Evolutionary conservation across 106 monocot genomes (phyloP), one percentile per base, ranked within the genome.

Genomic region (Platanthera zijinensis): DNA sequence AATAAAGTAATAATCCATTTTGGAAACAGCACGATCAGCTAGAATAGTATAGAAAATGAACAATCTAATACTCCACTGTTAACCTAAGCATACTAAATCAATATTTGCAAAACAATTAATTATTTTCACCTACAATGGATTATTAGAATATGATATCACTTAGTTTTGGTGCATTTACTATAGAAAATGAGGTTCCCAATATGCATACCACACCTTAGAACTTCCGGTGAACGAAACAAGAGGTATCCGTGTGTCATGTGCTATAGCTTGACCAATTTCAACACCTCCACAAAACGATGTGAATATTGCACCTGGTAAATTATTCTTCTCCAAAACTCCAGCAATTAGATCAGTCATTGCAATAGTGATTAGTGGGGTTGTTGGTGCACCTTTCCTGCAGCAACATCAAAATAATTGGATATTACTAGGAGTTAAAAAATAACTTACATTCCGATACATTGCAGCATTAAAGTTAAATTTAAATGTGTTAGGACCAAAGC

Each of bases 351-450:
- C 83, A 78, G 93, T 96, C 84, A 91, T 91, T 46, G 96, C 96
- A 77, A 96, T 82, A 15, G 96, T 96, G 51, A 96, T 83, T 57
- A 96, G 79, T 71, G 96, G 96, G 61, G 96, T 96, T 74, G 96
- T 96, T 57, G 96, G 96, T 74, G 96, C 96, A 68, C 96, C 96
- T 86, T 96, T 96, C 96, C 96, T 96, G 46, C 5, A 83, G n/a
- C 32, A 10, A 53, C 14, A 14, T 39, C 39, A 39, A 1, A 39
- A 39, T 39, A 39, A 39, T 39, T 39, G 39, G 19, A 61, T 61
- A 4, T 6, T 19, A 2, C 59, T 1, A 61, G 8, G 21, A 61
- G 19, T 61, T 21, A 19, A 61, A 8, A 61, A 61, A 7, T 61
- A 39, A 39, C 1, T 39, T 39, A 39, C 39, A 61, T 61, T 61